Percentiles rank a stretch among this genome's conserved stretches.
phyloP scores from a whole-genome alignment of 2,329 filamentous ascomycete genomes.

The Aspergillus viridinutans region DNA sequence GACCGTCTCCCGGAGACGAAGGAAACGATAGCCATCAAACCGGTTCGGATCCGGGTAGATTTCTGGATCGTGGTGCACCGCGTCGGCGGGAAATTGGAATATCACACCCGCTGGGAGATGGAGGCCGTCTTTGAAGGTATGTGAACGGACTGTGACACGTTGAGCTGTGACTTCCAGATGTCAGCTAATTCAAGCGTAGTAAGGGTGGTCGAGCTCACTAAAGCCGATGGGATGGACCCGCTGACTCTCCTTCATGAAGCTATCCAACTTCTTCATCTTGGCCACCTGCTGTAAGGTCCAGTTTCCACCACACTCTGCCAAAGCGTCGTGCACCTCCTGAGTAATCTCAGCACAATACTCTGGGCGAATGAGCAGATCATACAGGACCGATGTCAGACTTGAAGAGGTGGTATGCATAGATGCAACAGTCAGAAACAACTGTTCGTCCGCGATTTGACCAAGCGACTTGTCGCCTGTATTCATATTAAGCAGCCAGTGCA shows the following conservation, averaged over 20 bases:
- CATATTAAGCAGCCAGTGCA: not conserved
- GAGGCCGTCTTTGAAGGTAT: not conserved
- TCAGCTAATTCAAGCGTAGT: too few species aligned
- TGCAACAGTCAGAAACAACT: not conserved
- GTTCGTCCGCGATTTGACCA: not conserved
- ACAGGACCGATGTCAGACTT: not conserved
- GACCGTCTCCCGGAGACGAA: not conserved
- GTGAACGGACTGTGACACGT: not conserved
- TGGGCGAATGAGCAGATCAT: not conserved
- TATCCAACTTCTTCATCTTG: conserved; percentile 9
- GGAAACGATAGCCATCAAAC: not conserved
- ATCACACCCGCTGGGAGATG: not conserved
- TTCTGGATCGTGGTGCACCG: not conserved
- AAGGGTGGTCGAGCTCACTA: conserved; percentile 1
- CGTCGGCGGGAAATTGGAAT: not conserved
- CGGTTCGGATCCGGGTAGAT: not conserved
- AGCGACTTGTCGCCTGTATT: not conserved
- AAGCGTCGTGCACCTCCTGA: not conserved
- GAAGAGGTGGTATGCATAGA: not conserved
- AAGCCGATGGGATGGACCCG: conserved; percentile 6
- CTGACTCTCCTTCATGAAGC: conserved; percentile 12
- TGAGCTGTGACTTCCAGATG: not conserved
- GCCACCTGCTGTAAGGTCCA: not conserved
- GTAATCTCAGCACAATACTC: not conserved
- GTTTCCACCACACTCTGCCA: not conserved